Conservation (phyloP, 2,329 filamentous ascomycete genomes). For the Aspergillus vadensis region DNA sequence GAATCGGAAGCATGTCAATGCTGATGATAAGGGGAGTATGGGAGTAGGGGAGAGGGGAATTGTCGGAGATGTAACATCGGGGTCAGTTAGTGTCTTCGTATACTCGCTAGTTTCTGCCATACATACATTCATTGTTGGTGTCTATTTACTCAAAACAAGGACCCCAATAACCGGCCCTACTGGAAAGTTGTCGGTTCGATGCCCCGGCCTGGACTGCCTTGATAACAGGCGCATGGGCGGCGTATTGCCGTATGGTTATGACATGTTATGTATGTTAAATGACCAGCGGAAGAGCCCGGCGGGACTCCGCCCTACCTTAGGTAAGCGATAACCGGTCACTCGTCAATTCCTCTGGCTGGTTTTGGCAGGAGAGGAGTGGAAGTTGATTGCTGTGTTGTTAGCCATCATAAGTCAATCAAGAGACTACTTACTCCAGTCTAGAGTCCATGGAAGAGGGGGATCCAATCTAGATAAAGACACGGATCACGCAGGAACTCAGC, state of each 20-base stretch:
- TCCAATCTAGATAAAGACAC: neutral
- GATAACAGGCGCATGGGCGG: neutral
- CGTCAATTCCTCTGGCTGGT: neutral
- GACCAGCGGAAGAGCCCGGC: slow-evolving; percentile 29
- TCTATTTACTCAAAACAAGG: neutral
- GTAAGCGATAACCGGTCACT: neutral
- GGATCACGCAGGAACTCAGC: neutral
- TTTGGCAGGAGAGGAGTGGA: too few species aligned
- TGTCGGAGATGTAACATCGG: neutral
- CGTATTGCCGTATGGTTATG: slow-evolving; percentile 10
- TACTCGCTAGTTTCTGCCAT: neutral
- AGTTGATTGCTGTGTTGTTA: too few species aligned
- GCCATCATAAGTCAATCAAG: too few species aligned
- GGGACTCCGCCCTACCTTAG: slow-evolving; percentile 25
- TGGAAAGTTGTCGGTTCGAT: neutral
- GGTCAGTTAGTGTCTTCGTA: neutral
- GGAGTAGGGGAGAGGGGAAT: neutral
- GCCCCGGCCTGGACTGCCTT: neutral
- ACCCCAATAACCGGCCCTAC: neutral
- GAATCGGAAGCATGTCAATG: neutral
- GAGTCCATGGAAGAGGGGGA: neutral
- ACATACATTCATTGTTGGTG: neutral
- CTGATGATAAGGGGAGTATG: neutral
- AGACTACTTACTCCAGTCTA: too few species aligned
- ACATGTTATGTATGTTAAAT: slow-evolving; percentile 17